Evolutionary conservation across 2,329 filamentous ascomycete genomes (phyloP).

Genomic region (Ophiostoma pallidulum): DNA sequence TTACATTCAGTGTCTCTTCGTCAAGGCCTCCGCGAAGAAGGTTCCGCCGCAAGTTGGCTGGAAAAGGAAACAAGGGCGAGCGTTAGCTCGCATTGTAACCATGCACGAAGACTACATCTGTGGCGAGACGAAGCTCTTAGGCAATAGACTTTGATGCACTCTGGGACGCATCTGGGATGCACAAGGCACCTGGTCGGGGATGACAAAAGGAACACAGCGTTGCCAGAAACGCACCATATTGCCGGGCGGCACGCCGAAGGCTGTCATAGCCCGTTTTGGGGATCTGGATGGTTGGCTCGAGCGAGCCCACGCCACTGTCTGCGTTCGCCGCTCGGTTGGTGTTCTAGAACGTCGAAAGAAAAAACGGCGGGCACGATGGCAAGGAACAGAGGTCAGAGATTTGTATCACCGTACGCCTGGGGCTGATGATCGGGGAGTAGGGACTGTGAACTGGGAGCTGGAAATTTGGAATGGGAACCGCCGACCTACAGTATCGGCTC

Average conservation of each 20-base stretch:
- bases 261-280: constrained; percentile 51
- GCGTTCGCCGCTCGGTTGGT: constrained; percentile 22
- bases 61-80: not conserved
- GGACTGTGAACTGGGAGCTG: too few relatives aligned
- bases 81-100: not conserved
- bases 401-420: too few relatives aligned
- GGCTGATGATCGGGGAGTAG: too few relatives aligned
- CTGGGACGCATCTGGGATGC: not conserved
- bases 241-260: constrained; percentile 41
- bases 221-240: constrained; percentile 40
- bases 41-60: constrained; percentile 38
- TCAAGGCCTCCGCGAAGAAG: constrained; percentile 40
- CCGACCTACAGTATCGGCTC: too few relatives aligned
- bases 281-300: constrained; percentile 24
- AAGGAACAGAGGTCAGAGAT: too few relatives aligned
- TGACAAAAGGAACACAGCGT: not conserved
- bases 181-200: not conserved
- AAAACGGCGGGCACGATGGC: not conserved
- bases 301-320: constrained; percentile 31
- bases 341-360: not conserved
- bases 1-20: constrained; percentile 26
- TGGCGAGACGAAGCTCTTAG: not conserved
- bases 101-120: not conserved
- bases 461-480: too few relatives aligned
- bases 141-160: too few relatives aligned